phyloP scores from a whole-genome alignment of 1,139 yeast species.

The Blastobotrys capitulatus region DNA sequence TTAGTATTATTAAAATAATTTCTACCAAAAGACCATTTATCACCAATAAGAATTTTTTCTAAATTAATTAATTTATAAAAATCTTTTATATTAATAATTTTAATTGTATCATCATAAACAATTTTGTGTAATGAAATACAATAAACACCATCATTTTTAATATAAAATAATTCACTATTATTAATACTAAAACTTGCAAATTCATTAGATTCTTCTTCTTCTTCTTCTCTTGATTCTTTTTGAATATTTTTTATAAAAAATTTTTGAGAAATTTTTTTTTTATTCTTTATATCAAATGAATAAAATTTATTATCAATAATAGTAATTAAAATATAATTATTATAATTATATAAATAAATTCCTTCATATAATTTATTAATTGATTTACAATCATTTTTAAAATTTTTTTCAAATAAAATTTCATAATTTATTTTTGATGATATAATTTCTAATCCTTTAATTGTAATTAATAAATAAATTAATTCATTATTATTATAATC shows the following conservation, averaged over 20 bases:
- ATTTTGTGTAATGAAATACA: background rate
- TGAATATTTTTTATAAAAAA: background rate
- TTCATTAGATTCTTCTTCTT: background rate
- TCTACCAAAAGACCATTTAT: slow-evolving; percentile 3
- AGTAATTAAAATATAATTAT: background rate
- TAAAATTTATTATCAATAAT: background rate
- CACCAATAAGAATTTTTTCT: background rate
- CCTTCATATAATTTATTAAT: background rate
- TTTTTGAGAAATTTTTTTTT: background rate
- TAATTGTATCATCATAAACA: background rate
- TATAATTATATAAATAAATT: background rate
- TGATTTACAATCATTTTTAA: background rate
- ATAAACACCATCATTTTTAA: background rate
- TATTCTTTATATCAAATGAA: background rate
- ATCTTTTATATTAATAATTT: background rate
- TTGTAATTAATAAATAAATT: background rate
- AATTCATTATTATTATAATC: background rate
- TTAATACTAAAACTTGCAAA: background rate
- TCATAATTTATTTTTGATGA: background rate
- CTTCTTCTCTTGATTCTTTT: background rate
- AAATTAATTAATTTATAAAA: background rate
- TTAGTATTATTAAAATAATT: background rate
- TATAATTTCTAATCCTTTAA: background rate
- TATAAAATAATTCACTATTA: background rate
- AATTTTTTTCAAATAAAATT: background rate